Percentiles rank a stretch among this genome's conserved stretches.
phyloP scores from a whole-genome alignment of 164 flowering plant genomes.

The Taxillus chinensis region DNA sequence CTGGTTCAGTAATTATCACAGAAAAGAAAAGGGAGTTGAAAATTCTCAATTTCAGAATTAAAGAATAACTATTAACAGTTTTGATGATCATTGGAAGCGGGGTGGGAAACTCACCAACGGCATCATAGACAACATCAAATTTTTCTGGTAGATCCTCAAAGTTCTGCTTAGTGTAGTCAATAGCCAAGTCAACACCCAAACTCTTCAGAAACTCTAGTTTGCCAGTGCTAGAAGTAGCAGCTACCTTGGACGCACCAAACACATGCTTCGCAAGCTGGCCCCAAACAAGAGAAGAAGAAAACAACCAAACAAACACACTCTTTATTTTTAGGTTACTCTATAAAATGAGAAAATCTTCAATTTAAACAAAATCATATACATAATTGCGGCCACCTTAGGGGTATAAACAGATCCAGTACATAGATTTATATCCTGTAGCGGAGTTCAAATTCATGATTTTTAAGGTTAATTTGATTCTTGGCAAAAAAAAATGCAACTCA shows the following conservation, averaged over 20 bases:
- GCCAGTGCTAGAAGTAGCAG: constrained; percentile 1
- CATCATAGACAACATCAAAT: constrained; percentile 2
- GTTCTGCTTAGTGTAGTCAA: constrained; percentile 3
- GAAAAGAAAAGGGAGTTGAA: too few relatives aligned
- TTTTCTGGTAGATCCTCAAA: constrained; percentile 4
- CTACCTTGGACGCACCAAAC: constrained; percentile 2
- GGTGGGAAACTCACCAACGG: background rate
- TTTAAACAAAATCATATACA: background rate
- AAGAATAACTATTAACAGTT: too few relatives aligned
- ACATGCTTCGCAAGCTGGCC: background rate
- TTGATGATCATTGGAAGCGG: too few relatives aligned
- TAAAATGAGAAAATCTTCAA: background rate
- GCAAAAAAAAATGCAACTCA: too few relatives aligned
- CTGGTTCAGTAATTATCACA: too few relatives aligned
- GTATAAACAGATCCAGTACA: too few relatives aligned
- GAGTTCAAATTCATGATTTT: too few relatives aligned
- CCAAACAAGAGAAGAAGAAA: background rate
- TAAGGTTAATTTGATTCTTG: too few relatives aligned
- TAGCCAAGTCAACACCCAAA: constrained; percentile 2
- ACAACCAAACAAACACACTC: background rate
- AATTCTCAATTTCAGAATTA: too few relatives aligned
- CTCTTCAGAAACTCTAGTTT: background rate
- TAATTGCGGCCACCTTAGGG: too few relatives aligned
- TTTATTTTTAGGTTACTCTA: background rate
- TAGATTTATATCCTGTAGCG: too few relatives aligned